A percentile compares a stretch with the other conserved stretches of the same genome.
Conservation (phyloP, 352 stramenopile genomes). For the Stephanocyclus meneghinianus region DNA sequence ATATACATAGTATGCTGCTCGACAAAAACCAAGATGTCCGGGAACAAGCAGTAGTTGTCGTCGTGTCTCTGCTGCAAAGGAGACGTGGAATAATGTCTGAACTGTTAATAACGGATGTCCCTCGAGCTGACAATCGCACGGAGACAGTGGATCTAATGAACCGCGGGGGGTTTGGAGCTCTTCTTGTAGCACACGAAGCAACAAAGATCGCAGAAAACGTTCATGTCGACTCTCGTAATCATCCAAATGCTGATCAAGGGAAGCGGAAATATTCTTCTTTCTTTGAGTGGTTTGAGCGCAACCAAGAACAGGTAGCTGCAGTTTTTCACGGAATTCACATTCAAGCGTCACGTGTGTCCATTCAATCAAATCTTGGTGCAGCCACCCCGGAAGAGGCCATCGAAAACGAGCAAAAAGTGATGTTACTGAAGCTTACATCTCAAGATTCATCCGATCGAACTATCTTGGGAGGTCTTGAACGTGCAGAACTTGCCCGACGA, state of each 20-base stretch:
- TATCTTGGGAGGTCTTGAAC: constrained; percentile 75
- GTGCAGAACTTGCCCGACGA: constrained; percentile 69
- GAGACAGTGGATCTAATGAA: constrained; percentile 83
- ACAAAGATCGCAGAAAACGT: constrained; percentile 69
- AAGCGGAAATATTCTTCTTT: constrained; percentile 79
- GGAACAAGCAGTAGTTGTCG: constrained; percentile 65
- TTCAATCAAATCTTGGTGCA: constrained; percentile 53
- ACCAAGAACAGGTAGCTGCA: constrained; percentile 69
- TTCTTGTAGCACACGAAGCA: constrained; percentile 78
- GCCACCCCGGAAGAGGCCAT: constrained; percentile 75
- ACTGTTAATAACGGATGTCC: constrained; percentile 80
- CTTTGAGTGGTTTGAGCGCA: constrained; percentile 82
- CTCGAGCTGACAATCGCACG: constrained; percentile 55
- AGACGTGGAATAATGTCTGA: constrained; percentile 76
- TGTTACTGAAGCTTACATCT: constrained; percentile 71
- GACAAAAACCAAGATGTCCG: constrained; percentile 68
- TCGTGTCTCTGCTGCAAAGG: constrained; percentile 76
- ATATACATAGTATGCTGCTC: constrained; percentile 73
- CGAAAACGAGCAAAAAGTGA: constrained; percentile 80
- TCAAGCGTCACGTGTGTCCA: constrained; percentile 58
- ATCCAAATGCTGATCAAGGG: background rate
- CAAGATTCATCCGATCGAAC: constrained; percentile 77
- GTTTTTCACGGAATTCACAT: constrained; percentile 78
- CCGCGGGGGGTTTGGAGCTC: constrained; percentile 75
- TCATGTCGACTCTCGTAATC: constrained; percentile 15